These are phyloP conservation scores for Pelargonium nanum DNA, from an alignment of 345 rosid species.

Conservation along the genomic window DNA sequence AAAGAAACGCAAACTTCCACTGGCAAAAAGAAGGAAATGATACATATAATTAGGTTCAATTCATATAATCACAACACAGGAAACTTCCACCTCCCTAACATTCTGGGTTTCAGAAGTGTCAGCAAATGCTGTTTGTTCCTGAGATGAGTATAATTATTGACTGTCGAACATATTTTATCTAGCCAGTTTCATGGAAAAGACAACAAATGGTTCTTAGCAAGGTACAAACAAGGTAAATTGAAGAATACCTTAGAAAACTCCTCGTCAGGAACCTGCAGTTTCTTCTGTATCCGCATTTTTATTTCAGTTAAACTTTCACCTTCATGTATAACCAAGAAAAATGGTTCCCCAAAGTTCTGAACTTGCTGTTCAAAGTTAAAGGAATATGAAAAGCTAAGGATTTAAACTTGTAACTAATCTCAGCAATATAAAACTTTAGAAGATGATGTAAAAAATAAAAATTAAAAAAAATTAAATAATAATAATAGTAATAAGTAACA, in stretches of 20 bases:
- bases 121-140: too few species aligned
- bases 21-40: constrained; percentile 15
- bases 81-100: too few species aligned
- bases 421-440: background rate
- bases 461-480: constrained; percentile 3
- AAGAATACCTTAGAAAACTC: constrained; percentile 77
- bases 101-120: too few species aligned
- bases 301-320: constrained; percentile 81
- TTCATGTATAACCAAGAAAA: constrained; percentile 86
- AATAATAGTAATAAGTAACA: too few species aligned
- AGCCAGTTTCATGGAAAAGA: too few species aligned
- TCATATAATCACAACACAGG: too few species aligned
- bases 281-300: constrained; percentile 77
- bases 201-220: too few species aligned
- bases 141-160: too few species aligned
- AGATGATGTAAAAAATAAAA: background rate
- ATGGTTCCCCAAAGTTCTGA: constrained; percentile 94
- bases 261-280: constrained; percentile 84
- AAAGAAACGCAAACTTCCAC: constrained; percentile 94
- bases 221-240: background rate
- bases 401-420: background rate
- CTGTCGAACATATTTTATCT: too few species aligned
- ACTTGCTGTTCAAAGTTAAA: constrained; percentile 50
- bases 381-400: background rate
- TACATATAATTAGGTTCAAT: too few species aligned